A percentile compares a stretch with the other conserved stretches of the same genome.
These are phyloP conservation scores for Triangularia setosa DNA, from an alignment of 2,329 filamentous ascomycete genomes.

Conservation along the genomic window DNA sequence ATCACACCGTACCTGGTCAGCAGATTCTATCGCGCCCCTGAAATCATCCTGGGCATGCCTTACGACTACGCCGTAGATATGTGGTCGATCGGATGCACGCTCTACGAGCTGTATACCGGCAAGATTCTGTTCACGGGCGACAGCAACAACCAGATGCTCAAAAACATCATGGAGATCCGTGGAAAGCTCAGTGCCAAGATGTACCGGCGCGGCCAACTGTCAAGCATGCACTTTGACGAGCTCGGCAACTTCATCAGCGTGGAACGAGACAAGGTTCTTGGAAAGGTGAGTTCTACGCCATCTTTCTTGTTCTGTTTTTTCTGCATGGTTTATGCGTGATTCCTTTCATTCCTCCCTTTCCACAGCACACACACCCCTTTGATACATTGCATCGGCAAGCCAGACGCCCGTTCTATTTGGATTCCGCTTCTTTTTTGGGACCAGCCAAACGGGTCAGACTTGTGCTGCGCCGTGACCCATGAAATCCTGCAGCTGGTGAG, in stretches of 20 bases:
- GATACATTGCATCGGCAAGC: not conserved
- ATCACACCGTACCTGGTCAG: constrained; percentile 94
- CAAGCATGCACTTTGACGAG: constrained; percentile 77
- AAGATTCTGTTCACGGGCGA: constrained; percentile 94
- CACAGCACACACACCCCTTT: not conserved
- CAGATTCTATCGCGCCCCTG: constrained; percentile 93
- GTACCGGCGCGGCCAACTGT: constrained; percentile 75
- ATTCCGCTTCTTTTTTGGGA: constrained; percentile 1
- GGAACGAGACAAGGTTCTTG: constrained; percentile 82
- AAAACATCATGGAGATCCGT: constrained; percentile 91
- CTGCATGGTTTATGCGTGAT: constrained; percentile 4
- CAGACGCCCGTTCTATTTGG: constrained; percentile 2
- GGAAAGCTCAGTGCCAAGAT: constrained; percentile 89
- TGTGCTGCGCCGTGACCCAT: not conserved
- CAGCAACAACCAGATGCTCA: constrained; percentile 98
- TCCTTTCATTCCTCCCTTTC: not conserved
- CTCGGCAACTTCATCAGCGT: constrained; percentile 78
- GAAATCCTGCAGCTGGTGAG: not conserved
- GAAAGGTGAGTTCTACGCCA: constrained; percentile 51
- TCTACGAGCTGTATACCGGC: constrained; percentile 95
- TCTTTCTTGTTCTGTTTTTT: constrained; percentile 7
- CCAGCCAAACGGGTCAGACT: not conserved
- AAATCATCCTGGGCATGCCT: constrained; percentile 94
- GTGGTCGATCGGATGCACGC: constrained; percentile 96
- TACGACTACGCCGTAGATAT: constrained; percentile 94